phyloP scores from a whole-genome alignment of 371 early-diverging fungal genomes.

The Choanephora cucurbitarum region DNA sequence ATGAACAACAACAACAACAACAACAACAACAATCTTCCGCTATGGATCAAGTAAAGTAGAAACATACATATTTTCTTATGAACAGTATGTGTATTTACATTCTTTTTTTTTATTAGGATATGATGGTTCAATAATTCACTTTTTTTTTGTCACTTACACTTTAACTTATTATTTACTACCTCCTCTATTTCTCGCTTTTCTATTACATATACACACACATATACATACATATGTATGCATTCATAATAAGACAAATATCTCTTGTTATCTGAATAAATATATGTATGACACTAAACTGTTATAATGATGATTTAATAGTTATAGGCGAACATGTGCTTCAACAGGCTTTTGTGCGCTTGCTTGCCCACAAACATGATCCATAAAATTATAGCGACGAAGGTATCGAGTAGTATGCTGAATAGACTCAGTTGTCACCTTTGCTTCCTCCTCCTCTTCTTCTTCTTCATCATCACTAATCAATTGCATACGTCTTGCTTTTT shows the following conservation, averaged over 20 bases:
- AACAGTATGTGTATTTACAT: not conserved
- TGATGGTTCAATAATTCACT: conserved; percentile 39
- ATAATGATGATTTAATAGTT: no score
- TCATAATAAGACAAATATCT: no score
- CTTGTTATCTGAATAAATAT: no score
- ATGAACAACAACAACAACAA: conserved; percentile 26
- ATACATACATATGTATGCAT: no score
- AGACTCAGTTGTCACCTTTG: not conserved
- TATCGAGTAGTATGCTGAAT: conserved; percentile 21
- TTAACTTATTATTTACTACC: conserved; percentile 10
- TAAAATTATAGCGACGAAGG: conserved; percentile 22
- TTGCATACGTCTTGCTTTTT: conserved; percentile 6
- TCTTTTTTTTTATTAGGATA: conserved; percentile 23
- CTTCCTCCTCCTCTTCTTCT: conserved; percentile 13
- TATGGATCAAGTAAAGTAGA: conserved; percentile 23
- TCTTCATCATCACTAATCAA: conserved; percentile 19
- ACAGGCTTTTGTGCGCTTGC: conserved; percentile 9
- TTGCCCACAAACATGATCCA: conserved; percentile 17
- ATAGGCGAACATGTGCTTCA: not conserved
- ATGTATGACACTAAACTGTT: no score
- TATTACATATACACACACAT: no score
- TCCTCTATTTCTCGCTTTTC: no score
- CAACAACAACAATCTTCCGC: conserved; percentile 11
- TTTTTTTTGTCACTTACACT: no score
- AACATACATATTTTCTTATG: no score